phyloP scores from a whole-genome alignment of 345 rosid genomes.

The Sonneratia alba region DNA sequence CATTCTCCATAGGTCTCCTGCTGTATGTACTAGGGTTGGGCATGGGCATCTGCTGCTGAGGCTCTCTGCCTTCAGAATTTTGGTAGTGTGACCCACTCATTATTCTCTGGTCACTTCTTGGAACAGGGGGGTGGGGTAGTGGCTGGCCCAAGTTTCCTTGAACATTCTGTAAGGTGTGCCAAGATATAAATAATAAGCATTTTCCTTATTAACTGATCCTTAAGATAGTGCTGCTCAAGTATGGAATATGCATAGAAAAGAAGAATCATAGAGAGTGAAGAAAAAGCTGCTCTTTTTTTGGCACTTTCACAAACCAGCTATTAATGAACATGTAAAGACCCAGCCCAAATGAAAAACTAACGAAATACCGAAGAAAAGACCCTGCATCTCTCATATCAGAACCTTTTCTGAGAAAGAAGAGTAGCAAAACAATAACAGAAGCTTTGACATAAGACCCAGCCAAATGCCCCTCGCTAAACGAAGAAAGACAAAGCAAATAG shows the following conservation, averaged over 20 bases:
- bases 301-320: neutral
- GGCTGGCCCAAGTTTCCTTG: conserved; percentile 41
- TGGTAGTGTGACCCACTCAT: conserved; percentile 35
- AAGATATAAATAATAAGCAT: conserved; percentile 5
- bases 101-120: conserved; percentile 32
- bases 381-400: neutral
- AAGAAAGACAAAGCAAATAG: neutral
- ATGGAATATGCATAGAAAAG: neutral
- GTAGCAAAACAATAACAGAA: neutral
- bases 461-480: neutral
- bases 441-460: neutral
- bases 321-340: neutral
- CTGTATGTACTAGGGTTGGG: conserved; percentile 41
- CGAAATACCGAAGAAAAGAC: neutral
- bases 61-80: conserved; percentile 42
- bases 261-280: neutral
- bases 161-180: conserved; percentile 26
- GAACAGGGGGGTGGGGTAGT: conserved; percentile 25
- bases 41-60: conserved; percentile 27
- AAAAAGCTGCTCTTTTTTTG: neutral
- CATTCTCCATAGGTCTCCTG: conserved; percentile 26
- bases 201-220: neutral
- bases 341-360: neutral
- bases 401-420: neutral
- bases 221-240: neutral